A percentile compares a stretch with the other conserved stretches of the same genome.
Evolutionary conservation across 805 yeast species (phyloP).

Genomic region (Candida multigemmis): DNA sequence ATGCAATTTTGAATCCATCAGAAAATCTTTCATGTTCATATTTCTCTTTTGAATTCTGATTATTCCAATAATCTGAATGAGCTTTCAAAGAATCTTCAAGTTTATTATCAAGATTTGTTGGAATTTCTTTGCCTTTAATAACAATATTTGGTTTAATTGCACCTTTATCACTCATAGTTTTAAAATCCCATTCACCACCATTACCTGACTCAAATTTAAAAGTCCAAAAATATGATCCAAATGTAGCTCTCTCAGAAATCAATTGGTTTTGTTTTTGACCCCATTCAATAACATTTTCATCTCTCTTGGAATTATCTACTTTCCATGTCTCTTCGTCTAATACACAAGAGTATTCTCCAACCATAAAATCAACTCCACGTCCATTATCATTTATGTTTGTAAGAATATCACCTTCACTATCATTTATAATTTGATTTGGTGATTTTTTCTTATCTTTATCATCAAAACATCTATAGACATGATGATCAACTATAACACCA

Average conservation of each 20-base stretch:
- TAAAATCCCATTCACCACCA: constrained; percentile 96
- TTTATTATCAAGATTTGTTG: constrained; percentile 30
- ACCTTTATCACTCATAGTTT: constrained; percentile 62
- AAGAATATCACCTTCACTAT: constrained; percentile 41
- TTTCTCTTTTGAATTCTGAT: constrained; percentile 43
- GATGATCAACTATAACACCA: constrained; percentile 76
- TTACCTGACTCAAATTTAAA: constrained; percentile 77
- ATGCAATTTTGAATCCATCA: constrained; percentile 71
- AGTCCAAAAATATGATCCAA: constrained; percentile 89
- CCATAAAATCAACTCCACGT: constrained; percentile 54
- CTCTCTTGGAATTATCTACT: constrained; percentile 37
- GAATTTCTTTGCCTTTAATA: constrained; percentile 17
- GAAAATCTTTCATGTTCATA: constrained; percentile 77
- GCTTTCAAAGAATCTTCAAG: constrained; percentile 17
- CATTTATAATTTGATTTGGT: constrained; percentile 55
- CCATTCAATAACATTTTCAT: constrained; percentile 46
- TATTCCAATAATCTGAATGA: constrained; percentile 66
- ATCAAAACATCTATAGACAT: constrained; percentile 78
- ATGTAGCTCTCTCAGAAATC: constrained; percentile 44
- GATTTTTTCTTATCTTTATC: constrained; percentile 59
- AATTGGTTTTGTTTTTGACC: constrained; percentile 48
- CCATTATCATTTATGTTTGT: constrained; percentile 37
- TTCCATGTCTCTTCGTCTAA: constrained; percentile 72
- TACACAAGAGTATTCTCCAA: constrained; percentile 91
- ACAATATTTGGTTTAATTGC: constrained; percentile 21